Conservation (phyloP, 2,329 filamentous ascomycete species). For the Didymellaceae sp. region DNA sequence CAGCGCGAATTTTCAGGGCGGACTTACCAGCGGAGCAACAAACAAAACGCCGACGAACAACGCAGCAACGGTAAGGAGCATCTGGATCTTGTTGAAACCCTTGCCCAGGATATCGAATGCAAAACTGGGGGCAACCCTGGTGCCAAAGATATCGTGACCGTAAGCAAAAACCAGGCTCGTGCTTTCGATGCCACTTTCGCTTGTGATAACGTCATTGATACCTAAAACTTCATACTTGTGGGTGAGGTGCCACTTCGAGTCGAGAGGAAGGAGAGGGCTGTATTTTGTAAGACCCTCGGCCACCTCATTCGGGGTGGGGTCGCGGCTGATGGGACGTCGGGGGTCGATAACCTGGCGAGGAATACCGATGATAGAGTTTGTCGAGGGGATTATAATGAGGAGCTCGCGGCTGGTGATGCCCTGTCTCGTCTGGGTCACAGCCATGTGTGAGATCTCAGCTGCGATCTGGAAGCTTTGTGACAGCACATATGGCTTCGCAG, state of each 20-base stretch:
- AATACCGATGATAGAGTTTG: constrained; percentile 78
- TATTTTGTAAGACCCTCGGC: constrained; percentile 87
- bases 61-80: constrained; percentile 83
- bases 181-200: constrained; percentile 84
- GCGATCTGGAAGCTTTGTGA: constrained; percentile 83
- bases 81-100: constrained; percentile 88
- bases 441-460: constrained; percentile 77
- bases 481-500: constrained; percentile 73
- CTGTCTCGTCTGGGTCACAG: constrained; percentile 88
- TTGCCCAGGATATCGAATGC: constrained; percentile 92
- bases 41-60: constrained; percentile 77
- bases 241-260: constrained; percentile 79
- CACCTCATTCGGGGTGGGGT: constrained; percentile 77
- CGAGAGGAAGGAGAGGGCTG: constrained; percentile 77
- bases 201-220: constrained; percentile 73
- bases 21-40: constrained; percentile 79
- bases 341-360: constrained; percentile 82
- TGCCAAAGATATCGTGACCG: constrained; percentile 87
- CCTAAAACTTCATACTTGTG: constrained; percentile 84
- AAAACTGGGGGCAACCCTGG: constrained; percentile 83
- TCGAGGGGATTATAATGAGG: constrained; percentile 76
- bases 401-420: constrained; percentile 87
- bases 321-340: constrained; percentile 82
- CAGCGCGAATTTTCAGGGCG: background rate
- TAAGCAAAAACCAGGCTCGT: constrained; percentile 89